Evolutionary conservation across 768 basidiomycete species (phyloP).

Genomic region (Termitomyces sp.): DNA sequence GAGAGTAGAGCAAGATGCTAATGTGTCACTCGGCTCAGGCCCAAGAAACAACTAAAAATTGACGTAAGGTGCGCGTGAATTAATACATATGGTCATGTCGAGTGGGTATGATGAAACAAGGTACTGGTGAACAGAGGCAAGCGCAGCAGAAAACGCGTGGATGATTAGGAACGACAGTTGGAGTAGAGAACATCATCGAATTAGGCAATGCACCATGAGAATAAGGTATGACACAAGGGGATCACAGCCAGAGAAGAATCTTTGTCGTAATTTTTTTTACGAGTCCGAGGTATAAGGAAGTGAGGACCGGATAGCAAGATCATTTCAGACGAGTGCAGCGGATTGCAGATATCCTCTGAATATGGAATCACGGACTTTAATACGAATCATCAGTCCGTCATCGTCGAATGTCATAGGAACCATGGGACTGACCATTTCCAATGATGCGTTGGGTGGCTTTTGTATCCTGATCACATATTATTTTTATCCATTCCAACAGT

Average conservation of each 20-base stretch:
- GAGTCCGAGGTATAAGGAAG: not conserved
- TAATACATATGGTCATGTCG: constrained; percentile 8
- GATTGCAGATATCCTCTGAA: constrained; percentile 72
- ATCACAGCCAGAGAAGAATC: constrained; percentile 4
- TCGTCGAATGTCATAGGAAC: not conserved
- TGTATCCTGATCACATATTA: constrained; percentile 48
- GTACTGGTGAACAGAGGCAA: constrained; percentile 2
- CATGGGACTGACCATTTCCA: constrained; percentile 54
- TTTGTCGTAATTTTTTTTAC: not conserved
- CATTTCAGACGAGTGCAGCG: constrained; percentile 54
- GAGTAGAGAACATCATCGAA: constrained; percentile 3
- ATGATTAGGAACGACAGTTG: constrained; percentile 3
- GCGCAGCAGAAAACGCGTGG: not conserved
- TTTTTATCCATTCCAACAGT: not conserved
- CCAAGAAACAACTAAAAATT: constrained; percentile 4
- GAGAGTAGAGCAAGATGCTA: constrained; percentile 4
- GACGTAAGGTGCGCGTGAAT: constrained; percentile 2
- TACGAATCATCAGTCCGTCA: constrained; percentile 7
- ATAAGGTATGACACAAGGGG: constrained; percentile 6
- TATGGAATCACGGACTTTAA: constrained; percentile 64
- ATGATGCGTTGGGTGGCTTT: constrained; percentile 82
- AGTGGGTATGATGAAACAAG: constrained; percentile 8
- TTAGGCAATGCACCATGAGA: constrained; percentile 6
- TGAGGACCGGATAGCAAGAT: not conserved
- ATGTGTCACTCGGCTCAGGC: constrained; percentile 1